Percentiles rank a stretch among this genome's conserved stretches.
phyloP scores from a whole-genome alignment of 352 stramenopile species.

The Pythium aquatile region DNA sequence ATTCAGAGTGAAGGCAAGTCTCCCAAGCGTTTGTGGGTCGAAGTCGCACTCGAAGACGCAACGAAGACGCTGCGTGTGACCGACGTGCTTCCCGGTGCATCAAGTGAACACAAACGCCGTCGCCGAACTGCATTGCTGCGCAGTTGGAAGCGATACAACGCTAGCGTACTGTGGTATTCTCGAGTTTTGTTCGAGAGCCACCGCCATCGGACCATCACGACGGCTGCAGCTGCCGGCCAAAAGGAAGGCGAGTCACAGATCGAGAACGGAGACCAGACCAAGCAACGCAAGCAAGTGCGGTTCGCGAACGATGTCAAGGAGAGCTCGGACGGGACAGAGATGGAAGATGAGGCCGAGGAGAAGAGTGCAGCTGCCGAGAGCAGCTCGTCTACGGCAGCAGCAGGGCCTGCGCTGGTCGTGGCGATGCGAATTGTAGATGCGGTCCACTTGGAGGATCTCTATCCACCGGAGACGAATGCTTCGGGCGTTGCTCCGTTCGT shows the following conservation, averaged over 20 bases:
- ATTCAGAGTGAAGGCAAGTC: conserved; percentile 50
- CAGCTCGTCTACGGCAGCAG: neutral
- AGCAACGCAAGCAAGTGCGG: conserved; percentile 63
- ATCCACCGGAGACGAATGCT: conserved; percentile 19
- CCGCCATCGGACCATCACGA: conserved; percentile 13
- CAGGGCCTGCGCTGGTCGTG: conserved; percentile 8
- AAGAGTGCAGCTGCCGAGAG: neutral
- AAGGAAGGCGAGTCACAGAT: neutral
- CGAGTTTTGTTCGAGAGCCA: conserved; percentile 21
- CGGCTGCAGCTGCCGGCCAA: neutral
- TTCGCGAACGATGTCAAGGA: conserved; percentile 41
- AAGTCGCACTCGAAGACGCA: conserved; percentile 75
- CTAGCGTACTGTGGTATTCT: conserved; percentile 64
- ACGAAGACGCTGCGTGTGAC: conserved; percentile 81
- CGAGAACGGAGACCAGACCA: conserved; percentile 8
- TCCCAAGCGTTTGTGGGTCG: conserved; percentile 69
- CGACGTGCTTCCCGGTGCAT: conserved; percentile 75
- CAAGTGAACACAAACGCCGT: conserved; percentile 64
- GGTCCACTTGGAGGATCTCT: conserved; percentile 28
- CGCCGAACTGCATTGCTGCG: conserved; percentile 64
- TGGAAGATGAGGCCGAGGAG: neutral
- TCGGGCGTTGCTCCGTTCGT: conserved; percentile 20
- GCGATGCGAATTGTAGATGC: conserved; percentile 23
- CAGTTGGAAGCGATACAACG: conserved; percentile 81
- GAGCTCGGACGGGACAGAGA: neutral